Conservation (phyloP, 2,329 filamentous ascomycete genomes). For the Aspergillus sp. region DNA sequence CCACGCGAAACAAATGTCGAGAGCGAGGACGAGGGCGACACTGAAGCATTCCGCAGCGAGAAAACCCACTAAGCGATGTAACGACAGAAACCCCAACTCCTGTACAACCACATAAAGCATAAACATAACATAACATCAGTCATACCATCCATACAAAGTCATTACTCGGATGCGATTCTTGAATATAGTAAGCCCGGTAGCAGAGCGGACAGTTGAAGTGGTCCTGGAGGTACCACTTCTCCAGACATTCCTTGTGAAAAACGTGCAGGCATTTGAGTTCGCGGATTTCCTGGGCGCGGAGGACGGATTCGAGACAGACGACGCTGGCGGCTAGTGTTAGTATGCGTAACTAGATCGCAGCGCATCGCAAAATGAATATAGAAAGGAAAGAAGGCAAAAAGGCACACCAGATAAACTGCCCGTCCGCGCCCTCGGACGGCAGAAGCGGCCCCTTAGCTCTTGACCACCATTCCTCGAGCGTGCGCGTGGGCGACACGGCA, state of each 20-base stretch:
- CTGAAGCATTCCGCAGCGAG: too few relatives aligned
- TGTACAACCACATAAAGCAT: background rate
- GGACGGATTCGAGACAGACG: constrained; percentile 38
- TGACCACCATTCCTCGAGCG: constrained; percentile 37
- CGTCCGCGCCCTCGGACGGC: constrained; percentile 31
- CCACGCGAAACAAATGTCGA: background rate
- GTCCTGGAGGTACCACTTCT: constrained; percentile 39
- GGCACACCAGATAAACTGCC: constrained; percentile 36
- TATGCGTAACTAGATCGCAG: too few relatives aligned
- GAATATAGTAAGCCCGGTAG: constrained; percentile 33
- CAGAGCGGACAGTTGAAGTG: constrained; percentile 40
- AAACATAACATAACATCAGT: constrained; percentile 5
- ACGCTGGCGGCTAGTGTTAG: constrained; percentile 22
- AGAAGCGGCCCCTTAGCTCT: constrained; percentile 30
- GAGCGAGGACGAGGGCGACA: background rate
- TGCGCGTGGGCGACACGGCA: constrained; percentile 33
- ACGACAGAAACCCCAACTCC: background rate
- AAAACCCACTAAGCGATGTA: too few relatives aligned
- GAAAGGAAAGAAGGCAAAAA: constrained; percentile 2
- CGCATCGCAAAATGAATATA: background rate
- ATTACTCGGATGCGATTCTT: constrained; percentile 25
- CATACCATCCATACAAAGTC: constrained; percentile 39
- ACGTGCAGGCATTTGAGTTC: constrained; percentile 39
- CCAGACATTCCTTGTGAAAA: constrained; percentile 39
- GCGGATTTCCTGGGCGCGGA: constrained; percentile 33